Percentiles rank a stretch among this genome's conserved stretches.
phyloP scores from a whole-genome alignment of 2,329 filamentous ascomycete species.

The Ophiostoma ips region DNA sequence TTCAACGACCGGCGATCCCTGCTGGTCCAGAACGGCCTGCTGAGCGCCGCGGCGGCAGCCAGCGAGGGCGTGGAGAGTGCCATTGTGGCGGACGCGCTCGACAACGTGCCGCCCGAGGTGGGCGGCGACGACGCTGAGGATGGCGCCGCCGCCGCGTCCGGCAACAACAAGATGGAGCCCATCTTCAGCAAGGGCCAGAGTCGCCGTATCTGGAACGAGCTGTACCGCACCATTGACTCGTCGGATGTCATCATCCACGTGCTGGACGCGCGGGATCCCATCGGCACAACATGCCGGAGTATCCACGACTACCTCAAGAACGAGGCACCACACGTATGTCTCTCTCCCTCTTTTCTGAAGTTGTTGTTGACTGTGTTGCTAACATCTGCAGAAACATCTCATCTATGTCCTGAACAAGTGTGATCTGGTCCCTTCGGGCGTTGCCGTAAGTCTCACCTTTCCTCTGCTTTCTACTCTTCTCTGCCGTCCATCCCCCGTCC shows the following conservation, averaged over 20 bases:
- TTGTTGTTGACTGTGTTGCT: accelerated
- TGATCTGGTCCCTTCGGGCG: slow-evolving; percentile 80
- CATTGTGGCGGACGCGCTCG: slow-evolving; percentile 22
- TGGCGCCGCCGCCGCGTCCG: slow-evolving; percentile 22
- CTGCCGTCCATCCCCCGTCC: slow-evolving; percentile 1
- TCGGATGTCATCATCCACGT: slow-evolving; percentile 95
- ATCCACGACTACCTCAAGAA: slow-evolving; percentile 88
- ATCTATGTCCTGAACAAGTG: slow-evolving; percentile 84
- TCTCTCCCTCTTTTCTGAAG: not conserved
- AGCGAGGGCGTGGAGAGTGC: slow-evolving; percentile 33
- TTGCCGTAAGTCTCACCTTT: slow-evolving; percentile 86
- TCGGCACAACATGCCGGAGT: slow-evolving; percentile 78
- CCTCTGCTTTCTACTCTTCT: slow-evolving; percentile 1
- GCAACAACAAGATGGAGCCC: slow-evolving; percentile 55
- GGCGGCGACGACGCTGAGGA: slow-evolving; percentile 10
- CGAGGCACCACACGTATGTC: slow-evolving; percentile 60
- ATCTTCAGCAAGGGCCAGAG: slow-evolving; percentile 92
- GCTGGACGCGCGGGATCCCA: slow-evolving; percentile 74
- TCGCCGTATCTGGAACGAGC: slow-evolving; percentile 93
- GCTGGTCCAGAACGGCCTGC: slow-evolving; percentile 58
- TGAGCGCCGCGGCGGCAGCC: slow-evolving; percentile 42
- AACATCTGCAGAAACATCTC: slow-evolving; percentile 53
- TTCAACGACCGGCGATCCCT: slow-evolving; percentile 56
- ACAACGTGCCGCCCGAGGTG: slow-evolving; percentile 21
- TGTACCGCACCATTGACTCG: slow-evolving; percentile 68